phyloP scores from a whole-genome alignment of 2,329 filamentous ascomycete species.

The Talaromyces albobiverticillius region DNA sequence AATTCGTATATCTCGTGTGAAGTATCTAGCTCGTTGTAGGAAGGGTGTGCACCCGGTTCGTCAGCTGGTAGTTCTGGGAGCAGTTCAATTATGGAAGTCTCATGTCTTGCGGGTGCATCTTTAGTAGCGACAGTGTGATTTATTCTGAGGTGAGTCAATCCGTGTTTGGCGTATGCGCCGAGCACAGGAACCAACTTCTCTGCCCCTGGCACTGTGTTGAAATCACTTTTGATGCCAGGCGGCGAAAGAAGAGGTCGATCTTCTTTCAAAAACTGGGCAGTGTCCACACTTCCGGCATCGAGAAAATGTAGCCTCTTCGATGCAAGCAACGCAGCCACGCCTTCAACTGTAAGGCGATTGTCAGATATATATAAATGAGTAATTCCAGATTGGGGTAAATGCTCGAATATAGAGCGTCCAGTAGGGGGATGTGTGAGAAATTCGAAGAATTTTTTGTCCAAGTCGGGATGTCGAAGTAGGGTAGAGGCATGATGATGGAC shows the following conservation, averaged over 20 bases:
- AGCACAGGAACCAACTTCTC: conserved; percentile 56
- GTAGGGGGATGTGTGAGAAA: conserved; percentile 50
- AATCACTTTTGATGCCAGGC: conserved; percentile 12
- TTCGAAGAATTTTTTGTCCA: conserved; percentile 50
- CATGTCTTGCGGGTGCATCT: conserved; percentile 35
- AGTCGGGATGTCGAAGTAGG: conserved; percentile 24
- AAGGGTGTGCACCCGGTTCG: conserved; percentile 27
- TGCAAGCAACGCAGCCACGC: conserved; percentile 51
- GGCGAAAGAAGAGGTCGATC: conserved; percentile 13
- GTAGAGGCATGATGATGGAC: not conserved
- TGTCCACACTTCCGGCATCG: conserved; percentile 52
- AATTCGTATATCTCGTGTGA: conserved; percentile 34
- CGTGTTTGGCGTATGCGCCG: conserved; percentile 44
- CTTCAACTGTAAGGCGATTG: conserved; percentile 56
- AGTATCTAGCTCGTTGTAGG: conserved; percentile 27
- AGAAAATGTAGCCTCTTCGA: conserved; percentile 54
- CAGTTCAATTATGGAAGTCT: conserved; percentile 21
- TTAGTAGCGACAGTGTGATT: conserved; percentile 56
- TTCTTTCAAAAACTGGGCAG: conserved; percentile 25
- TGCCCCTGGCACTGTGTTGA: conserved; percentile 41
- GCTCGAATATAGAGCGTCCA: conserved; percentile 55
- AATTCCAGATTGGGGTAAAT: conserved; percentile 53
- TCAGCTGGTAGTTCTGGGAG: conserved; percentile 32
- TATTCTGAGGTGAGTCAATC: conserved; percentile 53
- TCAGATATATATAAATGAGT: conserved; percentile 60